Evolutionary conservation across 768 basidiomycete genomes (phyloP), one percentile per base, ranked within the genome.

Genomic region (Mycena rosella): DNA sequence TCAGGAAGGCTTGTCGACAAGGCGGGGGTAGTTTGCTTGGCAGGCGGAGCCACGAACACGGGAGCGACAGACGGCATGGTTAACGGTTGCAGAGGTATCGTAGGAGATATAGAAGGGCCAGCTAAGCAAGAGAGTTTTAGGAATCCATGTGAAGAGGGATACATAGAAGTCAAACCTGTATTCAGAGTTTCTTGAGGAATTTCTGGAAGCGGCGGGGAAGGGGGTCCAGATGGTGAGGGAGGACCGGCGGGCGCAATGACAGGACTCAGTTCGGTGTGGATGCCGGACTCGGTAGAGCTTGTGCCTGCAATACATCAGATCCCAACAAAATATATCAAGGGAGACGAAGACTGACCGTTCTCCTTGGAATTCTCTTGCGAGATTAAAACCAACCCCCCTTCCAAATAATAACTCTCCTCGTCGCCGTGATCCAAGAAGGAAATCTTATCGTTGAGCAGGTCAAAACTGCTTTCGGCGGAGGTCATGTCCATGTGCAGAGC

Each of bases 401-500:
- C 73, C 71, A 80, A 66, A 44, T 84, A 81, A 60, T 83, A 83
- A 67, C 82, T 82, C 38, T 81, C 78, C 49, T 85, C 84, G 38
- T 81, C 82, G 14, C 79, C 81, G 49, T 52, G 68, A 30, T 74
- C 77, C 64, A 86, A 79, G 67, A 87, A 84, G 0, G 86, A 86
- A 55, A 87, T 80, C 60, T 82, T 84, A 71, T 87, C 87, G 63
- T 85, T 86, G 60, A 88, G 71, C 38, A 88, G 69, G 70, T 88
- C 86, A 71, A 87, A 87, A 36, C 82, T 83, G 38, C 78, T 74
- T n/a, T 86, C 85, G 34, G 80, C 78, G 20, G 80, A 81, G 59
- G 80, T 78, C 38, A 86, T 74, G 42, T 86, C 77, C 32, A 86
- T 74, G 44, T 87, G 84, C 30, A 86, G 59, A 17, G 83, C 82